Conservation (phyloP, 768 basidiomycete genomes). For the Trametes cubensis region DNA sequence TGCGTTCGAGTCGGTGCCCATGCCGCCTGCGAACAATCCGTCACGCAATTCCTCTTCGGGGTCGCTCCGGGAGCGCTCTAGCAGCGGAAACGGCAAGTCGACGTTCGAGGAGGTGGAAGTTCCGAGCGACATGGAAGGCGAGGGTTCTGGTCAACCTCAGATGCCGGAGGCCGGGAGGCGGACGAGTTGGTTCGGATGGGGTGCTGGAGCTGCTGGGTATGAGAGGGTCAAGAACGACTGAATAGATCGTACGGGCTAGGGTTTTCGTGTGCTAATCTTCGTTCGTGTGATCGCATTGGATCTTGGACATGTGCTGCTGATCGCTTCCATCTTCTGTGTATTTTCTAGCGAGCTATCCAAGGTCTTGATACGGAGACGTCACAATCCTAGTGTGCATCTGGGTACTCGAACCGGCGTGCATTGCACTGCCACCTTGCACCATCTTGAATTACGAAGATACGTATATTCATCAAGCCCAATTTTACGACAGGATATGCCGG, state of each 20-base stretch:
- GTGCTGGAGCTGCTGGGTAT: slow-evolving; percentile 43
- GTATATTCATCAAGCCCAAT: no score
- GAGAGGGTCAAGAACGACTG: slow-evolving; percentile 56
- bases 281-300: no score
- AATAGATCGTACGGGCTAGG: background rate
- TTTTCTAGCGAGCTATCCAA: no score
- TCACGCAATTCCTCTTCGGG: slow-evolving; percentile 44
- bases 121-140: slow-evolving; percentile 70
- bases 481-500: no score
- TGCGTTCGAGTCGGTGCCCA: slow-evolving; percentile 29
- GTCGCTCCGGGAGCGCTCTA: slow-evolving; percentile 48
- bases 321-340: no score
- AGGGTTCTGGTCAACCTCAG: slow-evolving; percentile 32
- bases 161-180: slow-evolving; percentile 36
- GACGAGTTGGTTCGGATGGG: slow-evolving; percentile 59
- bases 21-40: slow-evolving; percentile 35
- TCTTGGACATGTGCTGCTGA: no score
- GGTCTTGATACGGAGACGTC: no score
- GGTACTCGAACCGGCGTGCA: no score
- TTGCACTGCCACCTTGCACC: no score
- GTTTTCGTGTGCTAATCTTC: no score
- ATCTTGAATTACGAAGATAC: no score
- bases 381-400: no score
- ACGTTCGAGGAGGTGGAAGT: slow-evolving; percentile 70
- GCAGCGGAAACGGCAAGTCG: slow-evolving; percentile 39